Conservation (phyloP, 2,329 filamentous ascomycete genomes). For the Fusarium redolens region DNA sequence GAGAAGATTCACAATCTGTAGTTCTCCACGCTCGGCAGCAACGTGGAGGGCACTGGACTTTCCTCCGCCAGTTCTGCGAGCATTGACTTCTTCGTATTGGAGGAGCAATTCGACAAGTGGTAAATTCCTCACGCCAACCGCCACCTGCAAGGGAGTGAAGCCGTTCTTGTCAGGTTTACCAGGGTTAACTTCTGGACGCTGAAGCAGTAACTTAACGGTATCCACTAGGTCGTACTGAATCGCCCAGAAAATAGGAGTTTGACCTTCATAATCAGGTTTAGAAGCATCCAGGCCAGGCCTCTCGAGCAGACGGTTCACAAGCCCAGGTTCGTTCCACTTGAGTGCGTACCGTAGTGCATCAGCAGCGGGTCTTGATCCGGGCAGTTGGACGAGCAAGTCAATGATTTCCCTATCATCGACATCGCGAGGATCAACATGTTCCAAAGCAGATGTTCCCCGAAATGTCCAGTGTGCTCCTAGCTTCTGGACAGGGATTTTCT, state of each 20-base stretch:
- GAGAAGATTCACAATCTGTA: not conserved
- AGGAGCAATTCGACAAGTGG: not conserved
- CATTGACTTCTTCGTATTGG: not conserved
- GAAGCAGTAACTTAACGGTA: not conserved
- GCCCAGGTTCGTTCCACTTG: not conserved
- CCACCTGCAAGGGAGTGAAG: not conserved
- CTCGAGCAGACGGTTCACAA: slow-evolving; percentile 11
- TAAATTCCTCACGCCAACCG: not conserved
- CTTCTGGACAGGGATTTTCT: slow-evolving; percentile 9
- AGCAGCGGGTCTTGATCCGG: not conserved
- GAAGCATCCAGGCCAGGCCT: slow-evolving; percentile 10
- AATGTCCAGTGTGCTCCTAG: slow-evolving; percentile 15
- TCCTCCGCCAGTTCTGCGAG: not conserved
- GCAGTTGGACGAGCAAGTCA: slow-evolving; percentile 1
- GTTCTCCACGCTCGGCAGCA: not conserved
- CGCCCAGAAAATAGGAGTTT: slow-evolving; percentile 5
- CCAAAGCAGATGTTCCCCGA: not conserved
- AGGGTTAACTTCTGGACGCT: not conserved
- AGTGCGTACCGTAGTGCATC: slow-evolving; percentile 4
- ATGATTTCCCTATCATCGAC: not conserved
- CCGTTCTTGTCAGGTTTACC: not conserved
- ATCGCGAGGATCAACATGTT: not conserved
- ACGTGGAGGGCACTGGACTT: not conserved
- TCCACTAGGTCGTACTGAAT: not conserved
- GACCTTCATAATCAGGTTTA: not conserved